A percentile compares a stretch with the other conserved stretches of the same genome.
phyloP scores from a whole-genome alignment of 345 rosid species.

The Laguncularia racemosa region DNA sequence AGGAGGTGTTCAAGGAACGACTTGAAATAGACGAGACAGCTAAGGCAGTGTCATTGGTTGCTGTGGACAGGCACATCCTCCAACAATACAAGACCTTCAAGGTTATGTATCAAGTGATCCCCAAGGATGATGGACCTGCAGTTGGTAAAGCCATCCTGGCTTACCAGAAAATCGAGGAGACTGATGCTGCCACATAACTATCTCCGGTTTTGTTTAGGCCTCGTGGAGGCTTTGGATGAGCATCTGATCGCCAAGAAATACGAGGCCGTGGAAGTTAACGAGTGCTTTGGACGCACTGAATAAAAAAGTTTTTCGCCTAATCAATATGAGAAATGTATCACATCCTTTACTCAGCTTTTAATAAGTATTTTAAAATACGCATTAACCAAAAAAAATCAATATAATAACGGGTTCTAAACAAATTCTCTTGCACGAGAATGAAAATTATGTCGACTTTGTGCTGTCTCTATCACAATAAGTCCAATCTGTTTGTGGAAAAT shows the following conservation, averaged over 20 bases:
- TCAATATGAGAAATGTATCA: no score
- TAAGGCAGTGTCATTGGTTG: constrained; percentile 7
- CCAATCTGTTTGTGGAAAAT: no score
- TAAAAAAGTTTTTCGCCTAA: no score
- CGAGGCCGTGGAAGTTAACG: no score
- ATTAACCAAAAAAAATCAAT: no score
- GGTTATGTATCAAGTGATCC: neutral
- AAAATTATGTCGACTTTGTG: no score
- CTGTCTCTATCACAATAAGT: no score
- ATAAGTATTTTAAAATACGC: no score
- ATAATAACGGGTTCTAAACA: no score
- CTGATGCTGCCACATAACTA: neutral
- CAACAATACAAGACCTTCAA: constrained; percentile 7
- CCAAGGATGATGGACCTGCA: neutral
- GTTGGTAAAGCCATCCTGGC: neutral
- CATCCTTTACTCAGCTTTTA: no score
- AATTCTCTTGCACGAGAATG: no score
- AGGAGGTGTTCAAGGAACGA: constrained; percentile 7
- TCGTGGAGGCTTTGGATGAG: neutral
- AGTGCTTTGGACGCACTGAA: no score
- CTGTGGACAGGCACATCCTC: constrained; percentile 3
- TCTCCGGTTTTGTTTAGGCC: neutral
- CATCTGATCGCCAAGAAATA: neutral
- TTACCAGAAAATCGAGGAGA: constrained; percentile 7
- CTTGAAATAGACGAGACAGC: constrained; percentile 2